These are phyloP conservation scores for Calcarisporium arbuscula DNA, from an alignment of 2,329 filamentous ascomycete genomes.

Conservation along the genomic window DNA sequence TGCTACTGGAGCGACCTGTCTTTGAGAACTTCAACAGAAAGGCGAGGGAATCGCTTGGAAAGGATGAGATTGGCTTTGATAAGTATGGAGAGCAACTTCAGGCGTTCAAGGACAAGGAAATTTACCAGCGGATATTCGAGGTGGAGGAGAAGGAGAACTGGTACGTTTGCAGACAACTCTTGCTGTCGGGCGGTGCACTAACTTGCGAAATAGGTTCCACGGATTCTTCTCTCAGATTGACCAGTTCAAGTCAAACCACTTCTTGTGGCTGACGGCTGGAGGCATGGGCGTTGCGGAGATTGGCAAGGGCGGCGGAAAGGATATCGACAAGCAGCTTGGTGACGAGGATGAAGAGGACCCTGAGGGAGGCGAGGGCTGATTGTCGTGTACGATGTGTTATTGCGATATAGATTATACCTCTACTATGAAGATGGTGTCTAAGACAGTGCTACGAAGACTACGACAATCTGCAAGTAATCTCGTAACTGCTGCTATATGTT, in stretches of 20 bases:
- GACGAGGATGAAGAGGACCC: constrained; percentile 47
- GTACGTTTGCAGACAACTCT: constrained; percentile 45
- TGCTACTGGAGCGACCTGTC: constrained; percentile 84
- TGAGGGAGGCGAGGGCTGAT: constrained; percentile 38
- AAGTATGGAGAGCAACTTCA: constrained; percentile 73
- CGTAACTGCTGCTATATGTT: too few relatives aligned
- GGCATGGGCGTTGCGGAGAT: constrained; percentile 56
- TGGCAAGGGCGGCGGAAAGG: constrained; percentile 25
- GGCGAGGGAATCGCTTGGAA: constrained; percentile 55
- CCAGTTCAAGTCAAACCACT: constrained; percentile 64
- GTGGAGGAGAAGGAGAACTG: constrained; percentile 83
- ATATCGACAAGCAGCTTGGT: constrained; percentile 40
- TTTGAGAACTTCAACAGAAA: constrained; percentile 84
- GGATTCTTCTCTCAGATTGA: constrained; percentile 76
- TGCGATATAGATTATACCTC: too few relatives aligned
- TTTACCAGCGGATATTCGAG: constrained; percentile 86
- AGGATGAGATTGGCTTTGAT: constrained; percentile 69
- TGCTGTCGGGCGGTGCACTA: constrained; percentile 4
- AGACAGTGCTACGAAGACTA: too few relatives aligned
- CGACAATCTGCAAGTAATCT: too few relatives aligned
- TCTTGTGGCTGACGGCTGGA: constrained; percentile 67
- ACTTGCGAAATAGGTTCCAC: constrained; percentile 51
- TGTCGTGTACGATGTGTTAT: background rate
- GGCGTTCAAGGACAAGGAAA: constrained; percentile 85
- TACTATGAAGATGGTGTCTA: too few relatives aligned